A percentile compares a stretch with the other conserved stretches of the same genome.
phyloP scores from a whole-genome alignment of 768 basidiomycete species.

The Boletus sp. region DNA sequence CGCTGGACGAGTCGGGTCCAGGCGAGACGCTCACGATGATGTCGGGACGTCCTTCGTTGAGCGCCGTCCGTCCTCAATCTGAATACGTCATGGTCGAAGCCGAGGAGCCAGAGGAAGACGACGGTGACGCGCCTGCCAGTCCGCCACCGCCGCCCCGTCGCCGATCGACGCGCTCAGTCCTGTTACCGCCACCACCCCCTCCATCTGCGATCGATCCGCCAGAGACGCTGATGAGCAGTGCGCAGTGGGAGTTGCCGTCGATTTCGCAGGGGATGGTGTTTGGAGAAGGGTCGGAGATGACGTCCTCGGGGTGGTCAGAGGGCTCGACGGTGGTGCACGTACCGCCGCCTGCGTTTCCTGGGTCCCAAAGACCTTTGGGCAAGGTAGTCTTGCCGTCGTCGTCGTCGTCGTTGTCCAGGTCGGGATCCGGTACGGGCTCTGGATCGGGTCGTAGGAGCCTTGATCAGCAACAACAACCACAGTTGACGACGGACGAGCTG shows the following conservation, averaged over 20 bases:
- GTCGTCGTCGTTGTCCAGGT: conserved; percentile 6
- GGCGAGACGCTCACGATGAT: conserved; percentile 2
- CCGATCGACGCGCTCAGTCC: conserved; percentile 21
- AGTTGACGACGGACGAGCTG: conserved; percentile 60
- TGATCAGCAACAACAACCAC: conserved; percentile 35
- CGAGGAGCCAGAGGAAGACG: conserved; percentile 37
- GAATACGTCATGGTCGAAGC: conserved; percentile 69
- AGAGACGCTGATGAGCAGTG: conserved; percentile 38
- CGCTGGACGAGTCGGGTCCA: conserved; percentile 30
- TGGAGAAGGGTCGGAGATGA: conserved; percentile 41
- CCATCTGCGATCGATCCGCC: conserved; percentile 36
- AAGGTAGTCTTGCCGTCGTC: conserved; percentile 6
- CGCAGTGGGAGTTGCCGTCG: conserved; percentile 65
- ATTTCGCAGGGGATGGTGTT: conserved; percentile 58
- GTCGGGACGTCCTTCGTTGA: not conserved
- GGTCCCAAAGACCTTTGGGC: conserved; percentile 6
- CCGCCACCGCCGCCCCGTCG: conserved; percentile 41
- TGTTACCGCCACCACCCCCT: conserved; percentile 39
- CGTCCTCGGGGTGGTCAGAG: conserved; percentile 64
- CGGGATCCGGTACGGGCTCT: not conserved
- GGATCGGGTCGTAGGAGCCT: conserved; percentile 7
- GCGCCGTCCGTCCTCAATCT: conserved; percentile 31
- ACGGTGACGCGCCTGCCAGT: not conserved
- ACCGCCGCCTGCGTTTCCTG: conserved; percentile 19
- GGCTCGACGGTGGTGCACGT: conserved; percentile 41